Evolutionary conservation across 2,329 filamentous ascomycete genomes (phyloP), one percentile per base, ranked within the genome.

Genomic region (Alternaria atra): DNA sequence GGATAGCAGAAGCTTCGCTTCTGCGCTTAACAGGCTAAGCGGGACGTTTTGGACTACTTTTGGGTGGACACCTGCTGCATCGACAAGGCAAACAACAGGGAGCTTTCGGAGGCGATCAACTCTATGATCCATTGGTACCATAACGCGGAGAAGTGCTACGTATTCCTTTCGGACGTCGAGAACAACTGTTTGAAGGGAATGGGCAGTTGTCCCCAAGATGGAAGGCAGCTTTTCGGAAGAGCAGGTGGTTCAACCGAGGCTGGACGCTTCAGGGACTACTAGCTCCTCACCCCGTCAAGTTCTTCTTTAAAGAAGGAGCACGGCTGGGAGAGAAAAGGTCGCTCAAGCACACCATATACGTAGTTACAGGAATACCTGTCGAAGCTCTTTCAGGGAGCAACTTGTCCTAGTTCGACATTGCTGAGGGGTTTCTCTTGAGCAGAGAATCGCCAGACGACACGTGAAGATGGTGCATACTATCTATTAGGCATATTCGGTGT

Each of bases 81-180:
- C n/a, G n/a, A n/a, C n/a, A n/a, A n/a, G n/a, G n/a, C n/a, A n/a
- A n/a, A n/a, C n/a, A n/a, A n/a, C n/a, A n/a, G n/a, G n/a, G n/a
- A n/a, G n/a, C n/a, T n/a, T n/a, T n/a, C n/a, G n/a, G n/a, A n/a
- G n/a, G n/a, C n/a, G n/a, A n/a, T n/a, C 15, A 68, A 67, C 23
- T 68, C 67, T 2, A 69, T 70, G 66, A 69, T 70, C 6, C 44
- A 43, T 6, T 70, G 68, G 68, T 70, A 70, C 6, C 48, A 54
- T 25, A 53, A 61, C 0, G 60, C 66, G 1, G 1, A 29, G 0
- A 68, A 37, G 32, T 70, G 68, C 17, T 69, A 70, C 12, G 68
- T 66, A 15, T 69, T 40, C 17, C 55, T 70, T 10, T 47, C 68
- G 5, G 66, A 70, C 23, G 58, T 70, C 8, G 27, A 43, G 2